Evolutionary conservation across 768 basidiomycete species (phyloP), one percentile per base, ranked within the genome.

Genomic region (Rubroboletus satanas): DNA sequence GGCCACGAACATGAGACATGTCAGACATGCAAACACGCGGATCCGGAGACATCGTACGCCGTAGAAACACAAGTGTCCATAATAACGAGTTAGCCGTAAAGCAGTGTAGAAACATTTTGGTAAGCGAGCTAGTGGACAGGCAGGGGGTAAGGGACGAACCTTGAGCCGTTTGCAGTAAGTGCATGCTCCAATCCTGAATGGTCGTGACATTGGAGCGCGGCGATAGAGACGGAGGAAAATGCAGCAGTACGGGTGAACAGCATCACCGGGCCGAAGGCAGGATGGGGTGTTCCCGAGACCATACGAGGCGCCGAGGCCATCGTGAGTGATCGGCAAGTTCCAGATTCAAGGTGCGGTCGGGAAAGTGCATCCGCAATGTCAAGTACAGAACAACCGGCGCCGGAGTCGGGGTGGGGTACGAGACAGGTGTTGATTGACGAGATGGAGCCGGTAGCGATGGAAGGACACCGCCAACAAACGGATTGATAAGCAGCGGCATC

Each of bases 81-180:
- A 29, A 35, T 29, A 32, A 35, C 1, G 43, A 57, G 41, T 54
- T 42, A 54, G 44, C 52, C 56, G 49, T 48, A 53, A 56, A 56
- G 57, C 28, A 51, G 59, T 57, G 49, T 56, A 48, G 44, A 54
- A 43, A 26, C 53, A 8, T 4, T 55, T 48, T 50, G 56, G 51
- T 72, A 57, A 73, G 66, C 56, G 49, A 63, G 23, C 49, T 11
- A 44, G 43, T 23, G 41, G 28, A 14, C 23, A 58, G n/a, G 5
- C 7, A 48, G 18, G 21, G 61, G 46, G 49, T 28, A 49, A 50
- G 45, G 54, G 32, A 74, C 83, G 54, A 72, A 87, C 88, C 85
- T 93, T 93, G 64, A 92, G 83, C 66, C 84, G 87, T 71, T 91
- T 93, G 80, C 90, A 93, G 65, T 92, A 83, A 4, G 81, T 87